These are phyloP conservation scores for Bromus sterilis DNA, from an alignment of 176 grass and related monocot genomes.

Conservation along the genomic window DNA sequence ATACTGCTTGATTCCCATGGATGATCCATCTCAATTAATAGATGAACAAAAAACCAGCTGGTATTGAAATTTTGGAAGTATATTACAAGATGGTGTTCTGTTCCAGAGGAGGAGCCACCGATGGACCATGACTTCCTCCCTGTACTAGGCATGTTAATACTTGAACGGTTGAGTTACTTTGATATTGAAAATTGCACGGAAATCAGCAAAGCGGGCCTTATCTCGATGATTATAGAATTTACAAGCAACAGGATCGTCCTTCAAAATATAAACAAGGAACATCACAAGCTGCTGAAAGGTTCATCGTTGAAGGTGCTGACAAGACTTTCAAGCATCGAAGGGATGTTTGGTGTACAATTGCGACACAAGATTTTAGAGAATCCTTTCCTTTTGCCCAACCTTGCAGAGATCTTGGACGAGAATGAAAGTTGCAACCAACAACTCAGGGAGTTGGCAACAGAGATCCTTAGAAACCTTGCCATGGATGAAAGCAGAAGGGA, in stretches of 20 bases:
- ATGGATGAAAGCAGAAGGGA: not conserved
- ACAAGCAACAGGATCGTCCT: too few relatives aligned
- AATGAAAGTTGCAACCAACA: not conserved
- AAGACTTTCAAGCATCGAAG: not conserved
- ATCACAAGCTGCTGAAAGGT: not conserved
- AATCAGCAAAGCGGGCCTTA: not conserved
- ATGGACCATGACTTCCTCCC: not conserved
- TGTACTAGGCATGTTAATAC: not conserved
- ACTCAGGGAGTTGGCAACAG: not conserved
- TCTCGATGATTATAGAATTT: not conserved
- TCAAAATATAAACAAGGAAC: not conserved
- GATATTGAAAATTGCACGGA: not conserved
- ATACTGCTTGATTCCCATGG: too few relatives aligned
- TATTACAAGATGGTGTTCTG: not conserved
- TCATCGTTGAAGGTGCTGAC: not conserved
- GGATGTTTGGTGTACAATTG: not conserved
- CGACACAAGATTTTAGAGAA: not conserved
- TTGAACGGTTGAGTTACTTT: not conserved
- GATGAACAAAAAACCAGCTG: not conserved
- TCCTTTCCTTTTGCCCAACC: not conserved
- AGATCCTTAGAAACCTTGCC: constrained; percentile 2
- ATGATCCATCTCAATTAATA: not conserved
- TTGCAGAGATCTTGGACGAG: not conserved
- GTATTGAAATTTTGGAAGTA: not conserved
- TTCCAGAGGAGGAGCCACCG: too few relatives aligned